Conservation (phyloP, 2,329 filamentous ascomycete species). For the Scytalidium lignicola region DNA sequence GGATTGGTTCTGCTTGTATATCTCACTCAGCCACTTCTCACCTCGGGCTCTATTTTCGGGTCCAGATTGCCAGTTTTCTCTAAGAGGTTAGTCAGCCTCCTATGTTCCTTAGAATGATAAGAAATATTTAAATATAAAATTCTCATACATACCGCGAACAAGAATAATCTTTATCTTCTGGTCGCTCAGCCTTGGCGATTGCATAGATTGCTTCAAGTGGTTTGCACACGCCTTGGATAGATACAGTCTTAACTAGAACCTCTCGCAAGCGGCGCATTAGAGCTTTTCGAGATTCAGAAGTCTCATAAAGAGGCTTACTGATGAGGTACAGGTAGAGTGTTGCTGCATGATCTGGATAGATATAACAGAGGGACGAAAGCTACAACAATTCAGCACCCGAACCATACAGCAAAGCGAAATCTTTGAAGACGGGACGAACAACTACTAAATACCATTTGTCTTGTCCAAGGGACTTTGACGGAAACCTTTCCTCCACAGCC, state of each 20-base stretch:
- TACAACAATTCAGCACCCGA: constrained; percentile 31
- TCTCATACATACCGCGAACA: constrained; percentile 18
- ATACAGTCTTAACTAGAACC: constrained; percentile 52
- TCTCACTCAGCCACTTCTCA: constrained; percentile 48
- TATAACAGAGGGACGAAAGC: constrained; percentile 33
- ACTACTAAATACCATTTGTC: constrained; percentile 42
- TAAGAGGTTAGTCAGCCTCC: constrained; percentile 31
- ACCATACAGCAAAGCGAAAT: background rate
- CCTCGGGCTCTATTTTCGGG: constrained; percentile 48
- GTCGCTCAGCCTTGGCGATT: constrained; percentile 18
- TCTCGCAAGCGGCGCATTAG: constrained; percentile 51
- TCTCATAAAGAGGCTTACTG: constrained; percentile 39
- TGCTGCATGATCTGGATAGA: constrained; percentile 45
- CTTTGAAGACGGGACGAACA: constrained; percentile 23
- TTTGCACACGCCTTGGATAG: constrained; percentile 57
- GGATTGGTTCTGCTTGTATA: constrained; percentile 30
- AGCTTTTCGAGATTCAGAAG: constrained; percentile 37
- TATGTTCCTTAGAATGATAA: background rate
- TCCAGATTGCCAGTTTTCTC: constrained; percentile 55
- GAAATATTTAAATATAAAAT: background rate
- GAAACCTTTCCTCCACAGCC: constrained; percentile 37
- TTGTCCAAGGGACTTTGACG: constrained; percentile 31
- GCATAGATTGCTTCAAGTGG: constrained; percentile 42
- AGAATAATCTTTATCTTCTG: constrained; percentile 50
- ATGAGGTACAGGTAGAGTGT: constrained; percentile 53